These are phyloP conservation scores for Geranium incanum DNA, from an alignment of 441 rosid genomes.

Conservation along the genomic window DNA sequence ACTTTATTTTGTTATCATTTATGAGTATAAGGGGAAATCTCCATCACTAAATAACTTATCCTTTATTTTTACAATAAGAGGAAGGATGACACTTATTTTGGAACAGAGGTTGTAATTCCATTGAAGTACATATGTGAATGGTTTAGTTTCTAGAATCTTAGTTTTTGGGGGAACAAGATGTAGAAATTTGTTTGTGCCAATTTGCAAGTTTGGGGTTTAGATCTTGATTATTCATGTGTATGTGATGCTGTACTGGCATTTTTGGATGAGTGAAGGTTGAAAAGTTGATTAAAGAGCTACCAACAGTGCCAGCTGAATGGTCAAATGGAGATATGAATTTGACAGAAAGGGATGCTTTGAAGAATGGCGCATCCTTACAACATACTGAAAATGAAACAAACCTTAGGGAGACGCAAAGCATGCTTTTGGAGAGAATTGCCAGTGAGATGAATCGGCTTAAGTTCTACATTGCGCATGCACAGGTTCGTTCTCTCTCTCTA, in stretches of 20 bases:
- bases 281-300: constrained; percentile 88
- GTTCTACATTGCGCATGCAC: constrained; percentile 80
- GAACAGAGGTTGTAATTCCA: too few species aligned
- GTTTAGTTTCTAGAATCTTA: background rate
- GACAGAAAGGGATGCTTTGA: constrained; percentile 35
- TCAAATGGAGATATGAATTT: constrained; percentile 52
- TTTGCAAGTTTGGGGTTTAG: background rate
- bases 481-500: constrained; percentile 49
- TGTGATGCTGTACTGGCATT: background rate
- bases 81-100: too few species aligned
- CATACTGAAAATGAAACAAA: constrained; percentile 63
- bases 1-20: too few species aligned
- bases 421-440: constrained; percentile 95
- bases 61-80: too few species aligned
- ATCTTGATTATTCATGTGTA: background rate
- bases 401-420: constrained; percentile 88
- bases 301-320: constrained; percentile 70
- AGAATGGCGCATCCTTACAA: constrained; percentile 36
- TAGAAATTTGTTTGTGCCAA: background rate
- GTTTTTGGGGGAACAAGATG: background rate
- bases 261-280: constrained; percentile 56
- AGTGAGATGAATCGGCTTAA: constrained; percentile 94
- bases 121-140: background rate
- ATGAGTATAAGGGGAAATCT: too few species aligned
- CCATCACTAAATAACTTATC: too few species aligned